Conservation (phyloP, 306 rosid species). For the Corylus heterophylla region DNA sequence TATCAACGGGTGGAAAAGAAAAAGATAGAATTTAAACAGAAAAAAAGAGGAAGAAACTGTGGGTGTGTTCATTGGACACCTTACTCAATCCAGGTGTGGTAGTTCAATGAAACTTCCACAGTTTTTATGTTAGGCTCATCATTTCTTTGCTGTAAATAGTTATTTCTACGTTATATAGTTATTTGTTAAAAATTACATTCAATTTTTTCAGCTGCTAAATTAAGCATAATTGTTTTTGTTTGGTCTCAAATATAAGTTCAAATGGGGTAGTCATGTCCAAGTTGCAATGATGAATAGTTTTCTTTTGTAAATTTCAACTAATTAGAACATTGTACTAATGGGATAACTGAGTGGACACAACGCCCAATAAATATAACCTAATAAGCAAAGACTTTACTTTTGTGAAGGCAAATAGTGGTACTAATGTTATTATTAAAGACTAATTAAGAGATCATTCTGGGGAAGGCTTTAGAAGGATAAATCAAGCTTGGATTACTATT, state of each 20-base stretch:
- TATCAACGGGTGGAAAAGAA: background rate
- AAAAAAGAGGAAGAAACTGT: background rate
- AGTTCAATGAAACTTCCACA: conserved; percentile 1
- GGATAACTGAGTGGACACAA: background rate
- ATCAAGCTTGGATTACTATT: background rate
- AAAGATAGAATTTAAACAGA: background rate
- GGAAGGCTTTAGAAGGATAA: background rate
- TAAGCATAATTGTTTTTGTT: background rate
- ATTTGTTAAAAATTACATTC: background rate
- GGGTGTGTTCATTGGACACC: background rate
- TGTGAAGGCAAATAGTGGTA: no score
- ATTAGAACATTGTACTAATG: background rate
- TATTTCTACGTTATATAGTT: background rate
- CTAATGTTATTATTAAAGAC: background rate
- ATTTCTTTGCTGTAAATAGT: background rate
- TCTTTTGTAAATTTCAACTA: background rate
- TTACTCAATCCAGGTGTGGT: background rate
- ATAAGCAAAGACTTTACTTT: background rate
- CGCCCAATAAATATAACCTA: background rate
- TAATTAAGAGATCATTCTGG: background rate
- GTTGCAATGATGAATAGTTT: background rate
- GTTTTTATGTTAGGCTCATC: background rate
- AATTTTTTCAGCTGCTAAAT: background rate
- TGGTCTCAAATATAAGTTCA: background rate
- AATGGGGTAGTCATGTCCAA: background rate